Base-by-base conservation (phyloP, 345 rosid genomes). In the Cochlearia excelsa region DNA sequence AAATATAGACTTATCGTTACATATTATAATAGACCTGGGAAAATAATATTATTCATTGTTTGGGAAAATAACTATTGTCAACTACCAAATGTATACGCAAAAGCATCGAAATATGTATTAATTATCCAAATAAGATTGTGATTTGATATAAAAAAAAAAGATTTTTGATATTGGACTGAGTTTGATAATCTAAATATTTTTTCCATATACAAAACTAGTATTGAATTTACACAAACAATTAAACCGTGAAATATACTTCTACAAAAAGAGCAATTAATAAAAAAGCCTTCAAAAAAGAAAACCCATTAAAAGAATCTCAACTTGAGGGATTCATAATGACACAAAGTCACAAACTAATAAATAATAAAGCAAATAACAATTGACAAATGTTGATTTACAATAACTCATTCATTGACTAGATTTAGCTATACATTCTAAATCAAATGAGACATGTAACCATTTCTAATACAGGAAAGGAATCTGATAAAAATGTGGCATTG, bases 381-480 rank as follows among this genome's bases (percentile, higher is more conserved):
- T 29, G 52, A 23, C 48, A 51, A 46, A 30, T 51, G 60, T 57
- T 11, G 61, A 70, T 57, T 66, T 57, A 56, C 44, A 58, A 64
- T 45, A 70, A 66, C 4, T 37, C 41, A 52, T 53, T 63, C 45
- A 51, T 58, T 65, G 62, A 51, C 70, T 52, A 63, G 42, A 64
- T 35, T 30, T 54, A 63, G 61, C 61, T 65, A 30, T 71, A 44
- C 26, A 42, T 16, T 16, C 23, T 41, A 50, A 57, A 63, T 50
- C 59, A 45, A 70, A 34, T 6, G 38, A 52, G 46, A 64, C 46
- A 58, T 51, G 43, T 49, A 66, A 66, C 61, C 26, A 56, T 66
- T 61, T 66, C 58, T 64, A 59, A 62, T 55, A 78, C 74, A 58
- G 81, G 90, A 77, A 88, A 76, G 68, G 89, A 82, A 86, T 86